These are phyloP conservation scores for Hanseniaspora singularis DNA, from an alignment of 805 yeast genomes.

Conservation along the genomic window DNA sequence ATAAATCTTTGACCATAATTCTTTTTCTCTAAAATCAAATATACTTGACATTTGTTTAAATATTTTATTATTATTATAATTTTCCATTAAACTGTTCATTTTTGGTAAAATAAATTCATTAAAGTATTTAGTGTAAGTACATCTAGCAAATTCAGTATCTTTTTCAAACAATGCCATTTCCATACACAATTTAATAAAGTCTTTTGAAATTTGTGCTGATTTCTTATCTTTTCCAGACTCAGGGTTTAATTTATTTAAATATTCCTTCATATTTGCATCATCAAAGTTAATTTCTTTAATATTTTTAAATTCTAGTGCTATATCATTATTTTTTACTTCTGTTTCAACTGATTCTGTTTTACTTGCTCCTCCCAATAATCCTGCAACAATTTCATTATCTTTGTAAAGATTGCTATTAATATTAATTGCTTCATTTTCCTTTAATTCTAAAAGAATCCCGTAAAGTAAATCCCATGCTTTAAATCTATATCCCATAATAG, in stretches of 20 bases:
- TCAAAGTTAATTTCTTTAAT: neutral
- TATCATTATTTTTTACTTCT: neutral
- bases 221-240: neutral
- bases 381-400: too few species aligned
- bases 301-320: neutral
- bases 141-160: slow-evolving; percentile 11
- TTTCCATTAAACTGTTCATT: neutral
- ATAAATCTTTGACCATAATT: slow-evolving; percentile 3
- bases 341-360: neutral
- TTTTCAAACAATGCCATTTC: slow-evolving; percentile 5
- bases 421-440: too few species aligned
- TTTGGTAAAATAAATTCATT: slow-evolving; percentile 2
- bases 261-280: neutral
- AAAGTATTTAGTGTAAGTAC: slow-evolving; percentile 1
- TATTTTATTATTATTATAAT: neutral
- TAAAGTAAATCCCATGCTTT: slow-evolving; percentile 11
- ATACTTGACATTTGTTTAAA: neutral
- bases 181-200: slow-evolving; percentile 7
- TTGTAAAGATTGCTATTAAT: too few species aligned
- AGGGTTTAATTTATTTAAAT: neutral
- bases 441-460: slow-evolving; percentile 4
- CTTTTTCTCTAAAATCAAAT: neutral
- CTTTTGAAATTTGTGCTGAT: neutral
- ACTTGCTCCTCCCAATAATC: too few species aligned
- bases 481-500: neutral